Evolutionary conservation across 75 land plant species (phyloP).

Genomic region (Pseudotsuga menziesii): DNA sequence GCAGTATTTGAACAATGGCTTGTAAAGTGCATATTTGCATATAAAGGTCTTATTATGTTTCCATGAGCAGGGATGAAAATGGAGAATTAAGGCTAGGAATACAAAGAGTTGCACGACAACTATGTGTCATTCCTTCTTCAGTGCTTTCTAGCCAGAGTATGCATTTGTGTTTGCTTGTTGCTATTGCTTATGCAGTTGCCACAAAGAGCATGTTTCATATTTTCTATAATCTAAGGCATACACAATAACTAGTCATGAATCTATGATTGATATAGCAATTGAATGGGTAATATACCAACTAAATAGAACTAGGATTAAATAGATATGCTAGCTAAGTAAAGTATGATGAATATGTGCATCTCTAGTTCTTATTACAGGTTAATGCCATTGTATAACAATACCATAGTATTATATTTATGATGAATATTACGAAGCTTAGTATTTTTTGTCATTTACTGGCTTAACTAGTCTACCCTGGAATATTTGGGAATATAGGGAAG

Average conservation of each 20-base stretch:
- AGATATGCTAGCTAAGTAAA: neutral
- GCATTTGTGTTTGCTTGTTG: conserved; percentile 43
- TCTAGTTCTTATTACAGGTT: neutral
- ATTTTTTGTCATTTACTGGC: neutral
- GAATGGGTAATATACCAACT: neutral
- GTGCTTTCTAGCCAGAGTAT: conserved; percentile 30
- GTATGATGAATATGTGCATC: neutral
- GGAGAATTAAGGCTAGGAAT: conserved; percentile 76
- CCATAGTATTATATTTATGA: neutral
- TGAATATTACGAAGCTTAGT: neutral
- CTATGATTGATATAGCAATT: neutral
- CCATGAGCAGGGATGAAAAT: conserved; percentile 49
- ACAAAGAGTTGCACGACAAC: conserved; percentile 52
- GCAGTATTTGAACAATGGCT: neutral
- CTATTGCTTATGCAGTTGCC: conserved; percentile 65
- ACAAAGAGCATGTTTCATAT: conserved; percentile 50
- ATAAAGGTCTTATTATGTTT: neutral
- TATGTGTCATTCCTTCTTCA: conserved; percentile 18
- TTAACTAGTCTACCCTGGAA: neutral
- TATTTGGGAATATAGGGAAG: neutral
- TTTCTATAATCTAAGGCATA: conserved; percentile 81
- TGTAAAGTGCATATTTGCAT: neutral
- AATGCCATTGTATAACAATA: neutral
- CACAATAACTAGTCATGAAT: neutral
- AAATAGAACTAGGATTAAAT: neutral